A percentile compares a stretch with the other conserved stretches of the same genome.
Evolutionary conservation across 768 basidiomycete genomes (phyloP).

Genomic region (Serpula lacrymans): DNA sequence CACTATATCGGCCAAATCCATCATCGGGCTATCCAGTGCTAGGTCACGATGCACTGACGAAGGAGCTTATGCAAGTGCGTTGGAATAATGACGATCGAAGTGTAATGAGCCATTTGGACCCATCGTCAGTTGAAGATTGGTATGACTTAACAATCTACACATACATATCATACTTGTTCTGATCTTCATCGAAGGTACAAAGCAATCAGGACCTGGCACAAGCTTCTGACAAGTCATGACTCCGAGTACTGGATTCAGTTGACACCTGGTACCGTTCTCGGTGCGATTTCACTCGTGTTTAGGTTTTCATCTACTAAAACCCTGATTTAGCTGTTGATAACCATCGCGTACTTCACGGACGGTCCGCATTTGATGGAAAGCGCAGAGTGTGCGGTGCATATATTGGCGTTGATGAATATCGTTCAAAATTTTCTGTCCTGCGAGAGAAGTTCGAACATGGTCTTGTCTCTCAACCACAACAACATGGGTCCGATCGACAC

Average conservation of each 20-base stretch:
- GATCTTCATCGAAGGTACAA: slow-evolving; percentile 53
- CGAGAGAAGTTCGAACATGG: slow-evolving; percentile 52
- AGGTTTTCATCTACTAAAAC: background rate
- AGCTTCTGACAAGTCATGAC: slow-evolving; percentile 69
- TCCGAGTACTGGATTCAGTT: slow-evolving; percentile 92
- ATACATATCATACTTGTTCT: background rate
- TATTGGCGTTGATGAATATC: slow-evolving; percentile 86
- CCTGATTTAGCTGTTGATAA: slow-evolving; percentile 74
- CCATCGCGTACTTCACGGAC: slow-evolving; percentile 90
- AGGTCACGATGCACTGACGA: slow-evolving; percentile 55
- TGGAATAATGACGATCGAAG: slow-evolving; percentile 97
- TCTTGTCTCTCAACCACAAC: slow-evolving; percentile 1
- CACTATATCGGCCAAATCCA: slow-evolving; percentile 57
- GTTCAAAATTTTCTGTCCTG: slow-evolving; percentile 70
- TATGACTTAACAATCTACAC: slow-evolving; percentile 23
- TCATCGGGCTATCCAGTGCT: slow-evolving; percentile 67
- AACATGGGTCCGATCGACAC: background rate
- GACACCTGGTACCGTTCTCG: slow-evolving; percentile 79
- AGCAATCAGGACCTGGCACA: slow-evolving; percentile 77
- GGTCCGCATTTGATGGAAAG: slow-evolving; percentile 85
- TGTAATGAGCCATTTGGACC: slow-evolving; percentile 59
- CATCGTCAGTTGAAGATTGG: slow-evolving; percentile 73
- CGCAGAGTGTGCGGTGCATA: slow-evolving; percentile 97
- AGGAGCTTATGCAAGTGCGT: slow-evolving; percentile 70
- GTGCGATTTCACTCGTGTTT: slow-evolving; percentile 40